Conservation (phyloP, 148 eudicot species). For the Cornus kousa region DNA sequence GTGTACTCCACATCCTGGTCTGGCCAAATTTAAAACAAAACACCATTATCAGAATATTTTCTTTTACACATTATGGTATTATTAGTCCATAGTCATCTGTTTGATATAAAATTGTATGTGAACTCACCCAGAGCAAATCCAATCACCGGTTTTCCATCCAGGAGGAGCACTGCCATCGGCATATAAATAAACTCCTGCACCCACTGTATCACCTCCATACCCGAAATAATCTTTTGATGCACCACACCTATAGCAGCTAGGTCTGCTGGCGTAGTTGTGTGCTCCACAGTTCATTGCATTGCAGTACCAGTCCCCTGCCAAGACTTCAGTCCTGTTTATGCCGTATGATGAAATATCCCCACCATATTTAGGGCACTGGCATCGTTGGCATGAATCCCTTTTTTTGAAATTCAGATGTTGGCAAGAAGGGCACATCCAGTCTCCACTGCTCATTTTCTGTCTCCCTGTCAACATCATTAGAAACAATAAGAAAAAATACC, state of each 20-base stretch:
- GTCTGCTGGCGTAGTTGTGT: conserved; percentile 88
- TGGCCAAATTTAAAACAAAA: conserved; percentile 16
- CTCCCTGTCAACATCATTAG: not conserved
- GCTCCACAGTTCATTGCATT: conserved; percentile 59
- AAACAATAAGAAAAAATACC: not conserved
- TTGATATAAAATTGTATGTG: not conserved
- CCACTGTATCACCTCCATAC: conserved; percentile 35
- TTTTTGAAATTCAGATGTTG: conserved; percentile 80
- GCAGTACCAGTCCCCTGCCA: conserved; percentile 93
- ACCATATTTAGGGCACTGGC: conserved; percentile 56
- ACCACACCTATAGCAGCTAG: conserved; percentile 60
- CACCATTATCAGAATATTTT: not conserved
- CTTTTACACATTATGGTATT: no score
- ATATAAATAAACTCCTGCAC: conserved; percentile 29
- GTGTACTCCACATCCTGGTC: conserved; percentile 70
- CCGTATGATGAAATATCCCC: conserved; percentile 34
- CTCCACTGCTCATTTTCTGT: conserved; percentile 69
- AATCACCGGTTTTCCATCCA: conserved; percentile 88
- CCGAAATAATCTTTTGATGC: conserved; percentile 32
- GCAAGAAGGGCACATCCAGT: conserved; percentile 87
- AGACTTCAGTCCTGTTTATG: conserved; percentile 35
- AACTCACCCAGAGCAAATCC: conserved; percentile 65
- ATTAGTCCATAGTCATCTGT: not conserved
- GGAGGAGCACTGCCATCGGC: conserved; percentile 39
- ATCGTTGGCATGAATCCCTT: conserved; percentile 67